Conservation (phyloP, 1,284 basidiomycete genomes). For the Takashimella tepidaria region DNA sequence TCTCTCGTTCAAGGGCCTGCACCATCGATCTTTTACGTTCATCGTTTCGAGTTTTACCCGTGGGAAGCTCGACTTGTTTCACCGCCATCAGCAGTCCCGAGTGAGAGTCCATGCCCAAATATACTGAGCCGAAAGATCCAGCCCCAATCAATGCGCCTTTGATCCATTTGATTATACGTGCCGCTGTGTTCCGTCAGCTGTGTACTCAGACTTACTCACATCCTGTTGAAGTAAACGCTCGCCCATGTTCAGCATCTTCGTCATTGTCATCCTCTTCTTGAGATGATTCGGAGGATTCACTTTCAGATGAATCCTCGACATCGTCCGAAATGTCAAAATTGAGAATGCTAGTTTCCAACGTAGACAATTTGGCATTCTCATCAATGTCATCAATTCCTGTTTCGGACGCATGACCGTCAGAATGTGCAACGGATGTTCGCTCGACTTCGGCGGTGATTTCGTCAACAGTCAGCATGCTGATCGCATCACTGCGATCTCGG, state of each 20-base stretch:
- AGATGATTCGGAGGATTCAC: background rate
- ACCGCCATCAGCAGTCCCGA: constrained; percentile 96
- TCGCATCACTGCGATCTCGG: constrained; percentile 78
- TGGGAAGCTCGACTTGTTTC: constrained; percentile 95
- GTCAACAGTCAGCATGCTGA: constrained; percentile 89
- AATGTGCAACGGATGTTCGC: constrained; percentile 43
- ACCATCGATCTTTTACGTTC: constrained; percentile 94
- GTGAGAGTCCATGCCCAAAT: constrained; percentile 93
- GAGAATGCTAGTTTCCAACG: background rate
- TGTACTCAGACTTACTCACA: constrained; percentile 48
- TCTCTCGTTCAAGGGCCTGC: constrained; percentile 89
- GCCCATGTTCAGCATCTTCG: constrained; percentile 50
- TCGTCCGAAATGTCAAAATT: background rate
- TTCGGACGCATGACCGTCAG: constrained; percentile 39
- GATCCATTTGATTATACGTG: constrained; percentile 88
- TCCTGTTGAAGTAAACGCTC: constrained; percentile 58
- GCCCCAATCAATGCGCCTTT: constrained; percentile 97
- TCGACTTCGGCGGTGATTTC: constrained; percentile 97
- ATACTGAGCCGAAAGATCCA: constrained; percentile 92
- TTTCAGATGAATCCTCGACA: background rate
- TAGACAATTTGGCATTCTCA: constrained; percentile 33
- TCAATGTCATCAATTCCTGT: constrained; percentile 30
- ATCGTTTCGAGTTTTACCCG: constrained; percentile 78
- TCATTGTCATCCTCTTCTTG: constrained; percentile 47
- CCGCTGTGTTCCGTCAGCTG: constrained; percentile 40